phyloP scores from a whole-genome alignment of 2,329 filamentous ascomycete species.

The Penicillium sp. region DNA sequence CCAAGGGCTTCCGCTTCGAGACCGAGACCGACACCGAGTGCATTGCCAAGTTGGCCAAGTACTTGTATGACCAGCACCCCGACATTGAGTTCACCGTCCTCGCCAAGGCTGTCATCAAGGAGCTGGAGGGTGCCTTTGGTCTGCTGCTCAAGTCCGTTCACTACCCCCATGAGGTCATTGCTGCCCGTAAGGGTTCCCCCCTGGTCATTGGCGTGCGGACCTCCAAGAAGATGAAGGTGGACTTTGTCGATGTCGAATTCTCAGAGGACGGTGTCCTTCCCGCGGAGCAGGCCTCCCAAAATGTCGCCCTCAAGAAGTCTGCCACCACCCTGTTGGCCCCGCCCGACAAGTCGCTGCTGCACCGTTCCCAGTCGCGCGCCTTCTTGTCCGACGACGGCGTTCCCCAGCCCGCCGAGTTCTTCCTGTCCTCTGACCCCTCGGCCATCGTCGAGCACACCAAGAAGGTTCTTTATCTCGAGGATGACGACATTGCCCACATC shows the following conservation, averaged over 20 bases:
- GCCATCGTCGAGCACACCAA: constrained; percentile 99
- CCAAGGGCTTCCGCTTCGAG: constrained; percentile 98
- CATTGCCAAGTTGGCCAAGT: constrained; percentile 98
- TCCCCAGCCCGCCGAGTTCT: constrained; percentile 98
- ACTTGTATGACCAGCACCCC: constrained; percentile 93
- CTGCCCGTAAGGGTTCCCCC: constrained; percentile 96
- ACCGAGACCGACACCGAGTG: constrained; percentile 99
- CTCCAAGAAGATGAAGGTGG: constrained; percentile 99
- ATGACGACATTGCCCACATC: constrained; percentile 99
- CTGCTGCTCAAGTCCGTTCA: constrained; percentile 97
- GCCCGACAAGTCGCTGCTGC: constrained; percentile 95
- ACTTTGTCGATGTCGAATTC: constrained; percentile 99
- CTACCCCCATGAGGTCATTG: constrained; percentile 97
- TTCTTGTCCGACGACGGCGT: constrained; percentile 99
- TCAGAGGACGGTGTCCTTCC: constrained; percentile 85
- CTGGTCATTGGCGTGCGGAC: constrained; percentile 97
- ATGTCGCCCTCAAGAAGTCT: constrained; percentile 91
- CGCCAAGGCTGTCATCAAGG: constrained; percentile 96
- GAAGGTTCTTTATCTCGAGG: constrained; percentile 99
- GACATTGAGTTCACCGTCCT: constrained; percentile 94
- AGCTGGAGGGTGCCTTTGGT: constrained; percentile 97
- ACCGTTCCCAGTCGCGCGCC: constrained; percentile 96
- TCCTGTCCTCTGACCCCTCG: constrained; percentile 97
- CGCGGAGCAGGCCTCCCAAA: constrained; percentile 93
- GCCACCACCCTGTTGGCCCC: constrained; percentile 75